Evolutionary conservation across 495 filamentous ascomycete genomes (phyloP).

Genomic region (Penicillium longicatenatum): DNA sequence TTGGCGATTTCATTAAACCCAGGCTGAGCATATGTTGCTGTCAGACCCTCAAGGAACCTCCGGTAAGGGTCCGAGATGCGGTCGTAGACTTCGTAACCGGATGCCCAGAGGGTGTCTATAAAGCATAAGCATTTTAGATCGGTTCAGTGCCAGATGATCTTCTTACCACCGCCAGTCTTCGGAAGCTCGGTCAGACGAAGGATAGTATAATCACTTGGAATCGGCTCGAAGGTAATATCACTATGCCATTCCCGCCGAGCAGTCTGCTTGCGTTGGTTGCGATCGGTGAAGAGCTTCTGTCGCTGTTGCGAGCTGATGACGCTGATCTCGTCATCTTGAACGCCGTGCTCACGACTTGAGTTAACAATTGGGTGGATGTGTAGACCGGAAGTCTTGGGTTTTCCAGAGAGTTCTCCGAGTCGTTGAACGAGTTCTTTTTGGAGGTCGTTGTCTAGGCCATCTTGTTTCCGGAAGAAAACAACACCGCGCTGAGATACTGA

Average conservation of each 20-base stretch:
- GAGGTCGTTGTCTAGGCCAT: constrained; percentile 61
- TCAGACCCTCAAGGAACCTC: constrained; percentile 67
- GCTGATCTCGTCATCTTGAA: constrained; percentile 70
- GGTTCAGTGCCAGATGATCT: neutral
- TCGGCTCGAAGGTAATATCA: constrained; percentile 73
- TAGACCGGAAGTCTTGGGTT: constrained; percentile 63
- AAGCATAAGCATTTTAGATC: too few relatives aligned
- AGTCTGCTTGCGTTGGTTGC: constrained; percentile 28
- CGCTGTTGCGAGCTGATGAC: constrained; percentile 64
- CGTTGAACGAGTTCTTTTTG: constrained; percentile 69
- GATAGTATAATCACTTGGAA: constrained; percentile 69
- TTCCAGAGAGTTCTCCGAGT: constrained; percentile 64
- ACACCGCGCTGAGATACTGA: constrained; percentile 79
- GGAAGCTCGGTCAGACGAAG: constrained; percentile 64
- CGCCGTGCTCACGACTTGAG: constrained; percentile 56
- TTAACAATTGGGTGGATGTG: constrained; percentile 77
- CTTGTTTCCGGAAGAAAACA: constrained; percentile 79
- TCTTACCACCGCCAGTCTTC: constrained; percentile 66
- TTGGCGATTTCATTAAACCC: constrained; percentile 59
- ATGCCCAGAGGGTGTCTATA: constrained; percentile 72
- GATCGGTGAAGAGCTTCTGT: constrained; percentile 56
- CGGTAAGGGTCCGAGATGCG: constrained; percentile 66
- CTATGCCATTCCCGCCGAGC: constrained; percentile 57
- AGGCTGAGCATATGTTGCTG: constrained; percentile 65
- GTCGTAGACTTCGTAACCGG: constrained; percentile 79